A percentile compares a stretch with the other conserved stretches of the same genome.
Evolutionary conservation across 2,329 filamentous ascomycete species (phyloP).

Genomic region (Aspergillus brunneoviolaceus): DNA sequence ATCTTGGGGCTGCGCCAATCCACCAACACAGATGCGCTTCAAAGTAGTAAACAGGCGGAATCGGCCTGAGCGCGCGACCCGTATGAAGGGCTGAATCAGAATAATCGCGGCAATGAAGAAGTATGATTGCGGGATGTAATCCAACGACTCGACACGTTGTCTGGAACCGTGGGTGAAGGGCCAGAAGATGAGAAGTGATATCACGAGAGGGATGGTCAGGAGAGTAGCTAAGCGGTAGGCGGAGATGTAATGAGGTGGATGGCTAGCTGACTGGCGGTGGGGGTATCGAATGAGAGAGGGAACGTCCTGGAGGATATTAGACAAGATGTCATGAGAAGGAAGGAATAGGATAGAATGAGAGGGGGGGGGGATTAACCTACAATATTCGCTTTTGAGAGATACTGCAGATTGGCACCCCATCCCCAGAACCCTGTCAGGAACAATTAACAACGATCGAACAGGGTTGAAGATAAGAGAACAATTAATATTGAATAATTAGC

Average conservation of each 20-base stretch:
- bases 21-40: constrained; percentile 76
- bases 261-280: constrained; percentile 65
- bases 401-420: constrained; percentile 90
- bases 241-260: constrained; percentile 74
- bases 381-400: constrained; percentile 75
- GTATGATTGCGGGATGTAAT: constrained; percentile 83
- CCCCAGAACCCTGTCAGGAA: constrained; percentile 75
- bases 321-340: background rate
- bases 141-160: constrained; percentile 70
- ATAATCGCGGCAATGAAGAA: constrained; percentile 69
- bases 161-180: constrained; percentile 69
- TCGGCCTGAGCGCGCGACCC: constrained; percentile 68
- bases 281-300: constrained; percentile 85
- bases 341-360: background rate
- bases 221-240: constrained; percentile 82
- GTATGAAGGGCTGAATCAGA: constrained; percentile 71
- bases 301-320: constrained; percentile 61
- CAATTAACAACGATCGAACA: constrained; percentile 10
- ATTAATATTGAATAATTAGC: constrained; percentile 21
- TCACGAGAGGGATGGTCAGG: constrained; percentile 67
- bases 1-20: constrained; percentile 79
- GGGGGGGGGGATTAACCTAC: constrained; percentile 42
- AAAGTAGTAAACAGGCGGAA: constrained; percentile 73
- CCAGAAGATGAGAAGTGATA: constrained; percentile 83
- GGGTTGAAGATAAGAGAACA: background rate